Evolutionary conservation across 768 basidiomycete genomes (phyloP).

Genomic region (Amanita pallidorosea): DNA sequence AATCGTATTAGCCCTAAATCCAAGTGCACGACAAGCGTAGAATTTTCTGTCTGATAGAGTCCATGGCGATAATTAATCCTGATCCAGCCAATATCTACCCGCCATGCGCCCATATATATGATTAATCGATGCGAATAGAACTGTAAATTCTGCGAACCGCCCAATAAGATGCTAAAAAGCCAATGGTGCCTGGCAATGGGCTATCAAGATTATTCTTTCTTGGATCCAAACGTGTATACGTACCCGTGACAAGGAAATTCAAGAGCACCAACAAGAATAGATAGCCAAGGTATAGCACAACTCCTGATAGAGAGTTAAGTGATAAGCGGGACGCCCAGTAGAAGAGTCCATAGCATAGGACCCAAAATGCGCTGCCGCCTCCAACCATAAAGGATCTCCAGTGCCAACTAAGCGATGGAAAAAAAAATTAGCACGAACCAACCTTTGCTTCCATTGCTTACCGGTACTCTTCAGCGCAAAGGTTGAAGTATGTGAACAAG

Average conservation of each 20-base stretch:
- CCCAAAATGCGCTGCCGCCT: constrained; percentile 88
- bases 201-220: constrained; percentile 2
- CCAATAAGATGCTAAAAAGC: constrained; percentile 87
- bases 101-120: neutral
- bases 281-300: constrained; percentile 85
- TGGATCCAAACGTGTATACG: constrained; percentile 11
- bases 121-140: constrained; percentile 67
- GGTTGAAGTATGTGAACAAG: constrained; percentile 78
- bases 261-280: constrained; percentile 73
- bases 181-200: constrained; percentile 64
- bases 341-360: constrained; percentile 79
- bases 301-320: constrained; percentile 71
- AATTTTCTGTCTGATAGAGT: neutral
- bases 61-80: neutral
- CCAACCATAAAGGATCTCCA: constrained; percentile 92
- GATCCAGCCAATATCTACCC: too few relatives aligned
- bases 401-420: constrained; percentile 68
- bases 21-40: neutral
- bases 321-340: constrained; percentile 85
- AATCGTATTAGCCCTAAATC: constrained; percentile 33
- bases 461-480: constrained; percentile 95
- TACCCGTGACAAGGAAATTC: constrained; percentile 83
- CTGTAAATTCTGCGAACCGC: constrained; percentile 78
- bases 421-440: neutral
- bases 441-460: constrained; percentile 19